Base-by-base conservation (phyloP, 139 green algal species). In the Mesostigma viride region DNA sequence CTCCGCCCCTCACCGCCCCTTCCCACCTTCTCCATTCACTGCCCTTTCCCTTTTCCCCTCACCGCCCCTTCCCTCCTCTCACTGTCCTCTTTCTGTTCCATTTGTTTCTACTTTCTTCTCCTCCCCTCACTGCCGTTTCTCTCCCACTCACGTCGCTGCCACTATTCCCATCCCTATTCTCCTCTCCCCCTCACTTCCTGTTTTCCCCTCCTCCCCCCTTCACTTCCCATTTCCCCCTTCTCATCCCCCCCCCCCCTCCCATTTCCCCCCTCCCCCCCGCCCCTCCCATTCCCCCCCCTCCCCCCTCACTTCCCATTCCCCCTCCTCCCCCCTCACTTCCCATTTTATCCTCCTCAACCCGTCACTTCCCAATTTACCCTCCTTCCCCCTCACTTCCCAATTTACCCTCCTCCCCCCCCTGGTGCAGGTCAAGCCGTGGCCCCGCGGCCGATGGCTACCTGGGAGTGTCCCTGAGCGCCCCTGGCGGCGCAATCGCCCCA, bases 371-470 rank as follows among this genome's bases (percentile, higher is more conserved):
- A 56, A 56, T 22, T 56, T 56, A 22, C 20, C 20, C 20, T 56
- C 20, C 20, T 56, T 22, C 45, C 22, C 20, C 20, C 22, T 22
- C 22, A 20, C 20, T 56, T 20, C 20, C 20, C 22, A 24, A 24
- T 22, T 22, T 56, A 22, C 22, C 20, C 20, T 56, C 20, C 45
- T 20, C 20, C 20, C 22, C 22, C 20, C 20, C 53, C 14, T 8
- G 8, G 24, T 14, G 28, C 45, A 71, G 65, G 65, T 71, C 66
- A 31, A 72, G 66, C 53, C 46, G 70, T 57, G 69, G 90, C 0
- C 90, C 90, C 3, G 79, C 83, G 0, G 11, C 76, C 24, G 85
- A 95, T 71, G 90, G 90, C 2, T 68, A 86, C 34, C 26, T 81
- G n/a, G 90, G 90, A 11, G 88, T 95, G 56, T 31, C 27, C 6